Percentiles rank a stretch among this genome's conserved stretches.
These are phyloP conservation scores for Fonsecaea erecta DNA, from an alignment of 2,329 filamentous ascomycete genomes.

Conservation along the genomic window DNA sequence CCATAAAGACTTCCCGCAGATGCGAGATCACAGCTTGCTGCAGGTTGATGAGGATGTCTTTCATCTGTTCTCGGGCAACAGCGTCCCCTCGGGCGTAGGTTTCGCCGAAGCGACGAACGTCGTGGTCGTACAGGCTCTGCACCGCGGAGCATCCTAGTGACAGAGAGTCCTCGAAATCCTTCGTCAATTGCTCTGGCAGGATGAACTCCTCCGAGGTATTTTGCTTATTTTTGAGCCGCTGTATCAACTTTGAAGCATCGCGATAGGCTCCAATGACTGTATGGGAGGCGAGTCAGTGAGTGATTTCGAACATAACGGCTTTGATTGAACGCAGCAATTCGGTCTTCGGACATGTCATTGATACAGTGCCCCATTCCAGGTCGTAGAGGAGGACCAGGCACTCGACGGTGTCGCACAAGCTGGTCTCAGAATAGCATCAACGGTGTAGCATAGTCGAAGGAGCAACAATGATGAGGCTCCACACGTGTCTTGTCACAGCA, in stretches of 20 bases:
- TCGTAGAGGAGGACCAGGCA: background rate
- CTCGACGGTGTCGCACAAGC: conserved; percentile 1
- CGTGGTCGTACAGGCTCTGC: conserved; percentile 43
- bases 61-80: conserved; percentile 45
- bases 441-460: background rate
- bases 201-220: conserved; percentile 28
- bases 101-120: conserved; percentile 42
- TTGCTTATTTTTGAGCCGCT: conserved; percentile 38
- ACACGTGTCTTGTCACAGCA: background rate
- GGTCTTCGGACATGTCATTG: background rate
- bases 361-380: background rate
- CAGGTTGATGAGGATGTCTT: conserved; percentile 45
- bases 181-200: conserved; percentile 32
- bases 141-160: conserved; percentile 42
- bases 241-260: conserved; percentile 40
- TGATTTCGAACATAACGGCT: background rate
- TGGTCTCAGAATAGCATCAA: conserved; percentile 6
- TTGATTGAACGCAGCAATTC: background rate
- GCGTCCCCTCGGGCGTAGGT: conserved; percentile 44
- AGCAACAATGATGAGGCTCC: background rate
- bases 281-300: conserved; percentile 10
- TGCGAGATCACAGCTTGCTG: conserved; percentile 45
- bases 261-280: conserved; percentile 41
- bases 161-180: conserved; percentile 45
- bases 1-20: conserved; percentile 41